Evolutionary conservation across 306 rosid species (phyloP).

Genomic region (Inga leiocalycina): DNA sequence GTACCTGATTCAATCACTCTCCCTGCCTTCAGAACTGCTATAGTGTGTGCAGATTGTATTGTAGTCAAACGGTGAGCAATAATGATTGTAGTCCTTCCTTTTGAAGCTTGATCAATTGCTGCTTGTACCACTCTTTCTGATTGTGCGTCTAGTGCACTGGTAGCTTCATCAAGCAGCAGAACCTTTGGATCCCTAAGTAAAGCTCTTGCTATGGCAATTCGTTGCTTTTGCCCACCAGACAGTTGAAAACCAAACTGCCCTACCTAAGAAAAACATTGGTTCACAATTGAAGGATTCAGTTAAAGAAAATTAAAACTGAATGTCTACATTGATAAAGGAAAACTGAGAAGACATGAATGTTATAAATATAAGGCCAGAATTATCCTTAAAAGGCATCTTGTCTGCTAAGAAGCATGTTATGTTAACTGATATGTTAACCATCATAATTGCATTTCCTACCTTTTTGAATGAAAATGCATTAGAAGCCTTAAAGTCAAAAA

Average conservation of each 20-base stretch:
- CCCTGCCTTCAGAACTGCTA: slow-evolving; percentile 75
- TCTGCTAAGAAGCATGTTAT: not conserved
- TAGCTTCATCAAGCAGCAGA: slow-evolving; percentile 88
- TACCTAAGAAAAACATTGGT: slow-evolving; percentile 51
- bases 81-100: slow-evolving; percentile 83
- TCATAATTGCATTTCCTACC: not conserved
- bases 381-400: no score
- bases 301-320: not conserved
- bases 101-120: slow-evolving; percentile 85
- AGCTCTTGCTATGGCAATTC: slow-evolving; percentile 89
- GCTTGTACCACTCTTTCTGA: slow-evolving; percentile 85
- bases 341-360: not conserved
- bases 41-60: slow-evolving; percentile 57
- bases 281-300: slow-evolving; percentile 29
- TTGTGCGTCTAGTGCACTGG: slow-evolving; percentile 88
- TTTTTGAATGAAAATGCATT: not conserved
- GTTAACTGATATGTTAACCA: not conserved
- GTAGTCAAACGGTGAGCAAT: slow-evolving; percentile 85
- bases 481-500: not conserved
- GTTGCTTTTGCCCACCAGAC: slow-evolving; percentile 95
- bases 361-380: no score
- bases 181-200: slow-evolving; percentile 83
- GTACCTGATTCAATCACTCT: slow-evolving; percentile 74
- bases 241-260: slow-evolving; percentile 87
- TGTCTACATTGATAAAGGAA: not conserved